phyloP scores from a whole-genome alignment of 257 asterid species.

The Solanum clarkiae region DNA sequence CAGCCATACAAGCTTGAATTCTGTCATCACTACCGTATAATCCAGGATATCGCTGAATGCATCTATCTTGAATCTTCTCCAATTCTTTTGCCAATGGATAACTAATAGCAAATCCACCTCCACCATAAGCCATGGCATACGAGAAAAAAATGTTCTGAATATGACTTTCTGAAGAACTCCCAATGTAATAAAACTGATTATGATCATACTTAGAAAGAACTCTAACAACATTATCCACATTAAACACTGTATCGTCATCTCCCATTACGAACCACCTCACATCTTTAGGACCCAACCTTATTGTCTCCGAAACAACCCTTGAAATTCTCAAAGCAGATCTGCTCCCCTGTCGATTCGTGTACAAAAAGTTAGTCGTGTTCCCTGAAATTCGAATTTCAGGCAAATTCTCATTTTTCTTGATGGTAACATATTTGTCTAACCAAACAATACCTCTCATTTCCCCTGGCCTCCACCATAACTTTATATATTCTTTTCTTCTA shows the following conservation, averaged over 20 bases:
- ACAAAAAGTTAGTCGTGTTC: constrained; percentile 34
- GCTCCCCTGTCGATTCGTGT: constrained; percentile 50
- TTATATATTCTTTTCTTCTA: constrained; percentile 51
- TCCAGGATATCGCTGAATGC: constrained; percentile 63
- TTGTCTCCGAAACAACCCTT: constrained; percentile 63
- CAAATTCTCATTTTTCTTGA: constrained; percentile 17
- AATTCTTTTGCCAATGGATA: constrained; percentile 68
- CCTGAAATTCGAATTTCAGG: constrained; percentile 49
- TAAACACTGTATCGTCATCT: constrained; percentile 78
- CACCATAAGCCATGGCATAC: constrained; percentile 75
- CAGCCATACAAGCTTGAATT: constrained; percentile 86
- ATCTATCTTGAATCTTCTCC: constrained; percentile 72
- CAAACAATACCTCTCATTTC: constrained; percentile 67
- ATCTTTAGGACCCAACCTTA: constrained; percentile 42
- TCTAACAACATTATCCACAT: constrained; percentile 54
- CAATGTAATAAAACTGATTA: constrained; percentile 54
- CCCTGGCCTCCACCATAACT: constrained; percentile 62
- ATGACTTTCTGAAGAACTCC: constrained; percentile 70
- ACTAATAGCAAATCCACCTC: constrained; percentile 87
- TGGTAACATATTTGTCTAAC: constrained; percentile 31
- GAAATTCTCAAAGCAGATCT: constrained; percentile 70
- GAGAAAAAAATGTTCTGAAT: constrained; percentile 73
- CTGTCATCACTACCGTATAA: constrained; percentile 77
- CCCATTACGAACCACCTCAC: constrained; percentile 93
- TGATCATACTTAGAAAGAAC: constrained; percentile 64